A percentile compares a stretch with the other conserved stretches of the same genome.
Conservation (phyloP, 75 land plant species). For the Selaginella moellendorffii region DNA sequence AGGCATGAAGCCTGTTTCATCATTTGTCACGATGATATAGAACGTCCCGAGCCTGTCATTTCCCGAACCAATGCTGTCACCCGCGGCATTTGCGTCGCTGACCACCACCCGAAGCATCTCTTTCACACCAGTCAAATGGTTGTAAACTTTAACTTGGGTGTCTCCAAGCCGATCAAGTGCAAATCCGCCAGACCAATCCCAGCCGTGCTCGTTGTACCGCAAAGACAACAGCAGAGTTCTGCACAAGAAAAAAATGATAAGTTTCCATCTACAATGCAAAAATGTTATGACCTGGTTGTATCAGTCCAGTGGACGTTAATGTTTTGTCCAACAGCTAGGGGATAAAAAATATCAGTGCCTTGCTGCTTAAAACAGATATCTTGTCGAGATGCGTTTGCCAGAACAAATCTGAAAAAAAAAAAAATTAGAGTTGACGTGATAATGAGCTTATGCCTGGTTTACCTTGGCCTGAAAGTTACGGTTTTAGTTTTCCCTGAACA, state of each 20-base stretch:
- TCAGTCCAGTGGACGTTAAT: slow-evolving; percentile 69
- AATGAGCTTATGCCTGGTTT: no score
- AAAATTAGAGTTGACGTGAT: no score
- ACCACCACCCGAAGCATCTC: slow-evolving; percentile 76
- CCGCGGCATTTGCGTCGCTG: slow-evolving; percentile 44
- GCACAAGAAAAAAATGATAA: slow-evolving; percentile 7
- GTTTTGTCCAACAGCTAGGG: slow-evolving; percentile 47
- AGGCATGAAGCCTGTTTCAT: slow-evolving; percentile 93
- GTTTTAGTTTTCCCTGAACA: no score
- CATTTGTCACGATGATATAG: slow-evolving; percentile 71
- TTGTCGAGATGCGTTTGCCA: slow-evolving; percentile 70
- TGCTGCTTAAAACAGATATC: slow-evolving; percentile 70
- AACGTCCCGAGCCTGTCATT: slow-evolving; percentile 49
- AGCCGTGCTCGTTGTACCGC: slow-evolving; percentile 69
- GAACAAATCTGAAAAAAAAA: slow-evolving; percentile 47
- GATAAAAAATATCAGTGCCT: slow-evolving; percentile 44
- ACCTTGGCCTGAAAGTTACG: no score
- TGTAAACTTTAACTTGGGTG: slow-evolving; percentile 72
- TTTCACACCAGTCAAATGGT: slow-evolving; percentile 47
- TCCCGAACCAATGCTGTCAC: slow-evolving; percentile 33
- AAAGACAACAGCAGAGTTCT: slow-evolving; percentile 70
- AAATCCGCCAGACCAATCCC: slow-evolving; percentile 98
- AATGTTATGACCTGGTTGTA: slow-evolving; percentile 62
- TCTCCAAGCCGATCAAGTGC: slow-evolving; percentile 83
- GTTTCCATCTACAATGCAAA: neutral